These are phyloP conservation scores for Arthrobotrys sphaeroides DNA, from an alignment of 2,329 filamentous ascomycete species.

Conservation along the genomic window DNA sequence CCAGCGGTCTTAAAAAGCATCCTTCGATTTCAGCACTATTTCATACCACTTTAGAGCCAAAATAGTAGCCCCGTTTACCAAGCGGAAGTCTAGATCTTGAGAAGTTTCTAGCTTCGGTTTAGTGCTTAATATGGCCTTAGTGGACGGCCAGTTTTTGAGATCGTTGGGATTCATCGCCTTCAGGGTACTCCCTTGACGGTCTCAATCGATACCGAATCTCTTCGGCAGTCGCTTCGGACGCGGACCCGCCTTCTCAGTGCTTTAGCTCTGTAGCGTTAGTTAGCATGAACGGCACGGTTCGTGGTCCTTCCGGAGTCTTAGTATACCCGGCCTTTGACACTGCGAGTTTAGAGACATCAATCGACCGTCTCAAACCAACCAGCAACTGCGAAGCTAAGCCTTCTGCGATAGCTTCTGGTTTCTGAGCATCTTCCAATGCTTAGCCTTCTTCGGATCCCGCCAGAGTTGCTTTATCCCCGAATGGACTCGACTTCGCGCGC, in stretches of 20 bases:
- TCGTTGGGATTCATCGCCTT: conserved; percentile 10
- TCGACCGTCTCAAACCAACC: not conserved
- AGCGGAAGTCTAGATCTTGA: conserved; percentile 31
- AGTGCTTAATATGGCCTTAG: conserved; percentile 5
- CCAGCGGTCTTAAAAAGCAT: not conserved
- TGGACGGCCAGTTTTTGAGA: conserved; percentile 28
- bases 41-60: conserved; percentile 20
- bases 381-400: conserved; percentile 10
- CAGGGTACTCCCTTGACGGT: conserved; percentile 38
- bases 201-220: not conserved
- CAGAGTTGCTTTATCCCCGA: conserved; percentile 27
- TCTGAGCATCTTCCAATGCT: conserved; percentile 9
- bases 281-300: conserved; percentile 34
- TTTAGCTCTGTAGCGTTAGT: conserved; percentile 9
- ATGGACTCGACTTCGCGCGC: conserved; percentile 38
- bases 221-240: conserved; percentile 26
- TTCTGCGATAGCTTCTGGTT: not conserved
- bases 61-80: not conserved
- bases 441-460: conserved; percentile 6
- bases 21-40: conserved; percentile 25
- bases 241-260: conserved; percentile 6
- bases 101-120: conserved; percentile 6
- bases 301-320: conserved; percentile 20
- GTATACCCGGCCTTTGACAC: not conserved
- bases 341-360: conserved; percentile 12